A percentile compares a stretch with the other conserved stretches of the same genome.
Evolutionary conservation across 768 basidiomycete species (phyloP).

Genomic region (Boletus tomentosulus): DNA sequence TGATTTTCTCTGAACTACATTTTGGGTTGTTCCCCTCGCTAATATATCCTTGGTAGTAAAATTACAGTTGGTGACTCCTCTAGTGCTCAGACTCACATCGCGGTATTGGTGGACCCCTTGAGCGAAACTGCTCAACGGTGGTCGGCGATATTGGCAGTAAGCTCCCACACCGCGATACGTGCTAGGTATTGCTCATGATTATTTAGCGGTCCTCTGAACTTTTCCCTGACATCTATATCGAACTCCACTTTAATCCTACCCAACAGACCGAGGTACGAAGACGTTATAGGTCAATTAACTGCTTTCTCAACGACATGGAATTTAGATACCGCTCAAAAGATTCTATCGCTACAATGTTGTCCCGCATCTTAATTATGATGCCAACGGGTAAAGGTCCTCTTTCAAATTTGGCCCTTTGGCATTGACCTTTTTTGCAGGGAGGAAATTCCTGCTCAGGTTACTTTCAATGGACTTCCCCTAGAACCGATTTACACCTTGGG

Average conservation of each 20-base stretch:
- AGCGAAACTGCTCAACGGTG: conserved; percentile 84
- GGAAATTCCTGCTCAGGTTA: conserved; percentile 53
- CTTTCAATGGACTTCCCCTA: conserved; percentile 70
- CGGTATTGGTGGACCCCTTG: conserved; percentile 77
- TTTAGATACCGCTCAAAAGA: conserved; percentile 80
- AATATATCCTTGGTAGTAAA: conserved; percentile 39
- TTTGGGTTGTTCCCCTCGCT: not conserved
- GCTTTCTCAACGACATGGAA: not conserved
- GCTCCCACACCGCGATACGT: conserved; percentile 4
- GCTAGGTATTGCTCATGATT: not conserved
- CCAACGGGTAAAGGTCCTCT: conserved; percentile 49
- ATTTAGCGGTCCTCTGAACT: conserved; percentile 30
- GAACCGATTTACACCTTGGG: conserved; percentile 93
- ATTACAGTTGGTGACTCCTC: conserved; percentile 66
- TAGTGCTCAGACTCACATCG: conserved; percentile 66
- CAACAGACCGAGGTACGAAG: conserved; percentile 59
- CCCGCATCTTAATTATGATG: conserved; percentile 57
- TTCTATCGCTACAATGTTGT: conserved; percentile 83
- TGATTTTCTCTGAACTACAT: conserved; percentile 34
- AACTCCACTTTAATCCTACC: conserved; percentile 77
- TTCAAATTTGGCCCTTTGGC: not conserved
- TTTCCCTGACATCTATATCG: conserved; percentile 61
- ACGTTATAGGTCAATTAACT: not conserved
- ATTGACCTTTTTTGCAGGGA: conserved; percentile 35
- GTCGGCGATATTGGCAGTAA: conserved; percentile 72